Percentiles rank a stretch among this genome's conserved stretches.
These are phyloP conservation scores for Raffaelea deltoideospora DNA, from an alignment of 2,329 filamentous ascomycete species.

Conservation along the genomic window DNA sequence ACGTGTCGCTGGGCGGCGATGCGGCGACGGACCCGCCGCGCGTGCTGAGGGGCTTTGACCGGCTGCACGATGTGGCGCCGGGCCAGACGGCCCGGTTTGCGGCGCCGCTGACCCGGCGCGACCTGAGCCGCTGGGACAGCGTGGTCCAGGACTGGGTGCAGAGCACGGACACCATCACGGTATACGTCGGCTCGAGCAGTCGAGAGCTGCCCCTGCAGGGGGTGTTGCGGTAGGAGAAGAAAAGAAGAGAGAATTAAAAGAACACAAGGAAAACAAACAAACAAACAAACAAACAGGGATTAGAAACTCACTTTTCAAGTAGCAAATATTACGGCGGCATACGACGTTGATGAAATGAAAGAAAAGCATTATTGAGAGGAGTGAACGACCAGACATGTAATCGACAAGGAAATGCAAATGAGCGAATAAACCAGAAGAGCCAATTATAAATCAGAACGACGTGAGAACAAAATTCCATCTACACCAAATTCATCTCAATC, in stretches of 20 bases:
- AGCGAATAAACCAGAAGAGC: too few relatives aligned
- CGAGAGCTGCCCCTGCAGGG: slow-evolving; percentile 33
- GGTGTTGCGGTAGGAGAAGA: slow-evolving; percentile 5
- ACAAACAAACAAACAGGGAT: not conserved
- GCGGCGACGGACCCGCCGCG: slow-evolving; percentile 51
- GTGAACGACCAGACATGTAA: too few relatives aligned
- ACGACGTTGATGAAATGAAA: too few relatives aligned
- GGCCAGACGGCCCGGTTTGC: slow-evolving; percentile 53
- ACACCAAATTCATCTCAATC: too few relatives aligned
- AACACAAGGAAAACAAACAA: not conserved
- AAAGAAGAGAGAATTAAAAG: not conserved
- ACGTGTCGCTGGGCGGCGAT: slow-evolving; percentile 70
- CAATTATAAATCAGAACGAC: too few relatives aligned
- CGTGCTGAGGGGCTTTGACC: slow-evolving; percentile 67
- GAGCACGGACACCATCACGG: slow-evolving; percentile 33
- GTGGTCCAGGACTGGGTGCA: slow-evolving; percentile 70
- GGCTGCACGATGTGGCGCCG: slow-evolving; percentile 48
- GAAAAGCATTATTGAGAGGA: too few relatives aligned
- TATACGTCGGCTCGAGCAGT: slow-evolving; percentile 40
- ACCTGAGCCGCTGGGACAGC: slow-evolving; percentile 78
- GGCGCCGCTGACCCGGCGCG: slow-evolving; percentile 58
- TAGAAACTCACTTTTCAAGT: too few relatives aligned
- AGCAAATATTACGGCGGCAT: too few relatives aligned
- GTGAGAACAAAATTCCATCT: too few relatives aligned
- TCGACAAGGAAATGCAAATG: too few relatives aligned